Evolutionary conservation across 2,329 filamentous ascomycete genomes (phyloP).

Genomic region (Alternaria sp.): DNA sequence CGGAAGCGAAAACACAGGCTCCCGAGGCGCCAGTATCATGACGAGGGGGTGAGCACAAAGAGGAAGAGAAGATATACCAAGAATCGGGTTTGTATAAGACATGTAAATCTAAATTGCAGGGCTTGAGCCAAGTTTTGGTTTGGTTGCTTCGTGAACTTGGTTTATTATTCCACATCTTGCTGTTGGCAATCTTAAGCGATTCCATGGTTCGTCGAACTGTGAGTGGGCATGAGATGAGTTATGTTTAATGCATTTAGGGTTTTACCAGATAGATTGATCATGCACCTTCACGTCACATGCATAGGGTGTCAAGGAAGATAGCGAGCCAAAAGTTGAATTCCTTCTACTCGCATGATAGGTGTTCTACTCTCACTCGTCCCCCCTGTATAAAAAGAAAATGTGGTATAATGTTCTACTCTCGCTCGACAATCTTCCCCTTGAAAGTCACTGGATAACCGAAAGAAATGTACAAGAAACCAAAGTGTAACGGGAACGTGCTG

Average conservation of each 20-base stretch:
- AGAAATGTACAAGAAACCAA: constrained; percentile 27
- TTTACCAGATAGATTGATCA: not conserved
- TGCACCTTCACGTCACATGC: not conserved
- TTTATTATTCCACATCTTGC: not conserved
- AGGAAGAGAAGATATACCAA: not conserved
- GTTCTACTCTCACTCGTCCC: constrained; percentile 30
- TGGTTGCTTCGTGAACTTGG: not conserved
- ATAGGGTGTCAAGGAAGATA: not conserved
- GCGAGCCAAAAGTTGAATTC: not conserved
- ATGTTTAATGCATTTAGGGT: not conserved
- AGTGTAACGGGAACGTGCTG: constrained; percentile 14
- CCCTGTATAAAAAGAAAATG: constrained; percentile 15
- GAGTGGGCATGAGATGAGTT: not conserved
- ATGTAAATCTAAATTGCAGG: not conserved
- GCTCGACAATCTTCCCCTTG: constrained; percentile 21
- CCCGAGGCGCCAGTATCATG: constrained; percentile 32
- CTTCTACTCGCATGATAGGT: constrained; percentile 1
- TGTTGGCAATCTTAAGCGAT: not conserved
- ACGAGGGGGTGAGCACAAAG: constrained; percentile 6
- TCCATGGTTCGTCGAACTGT: not conserved
- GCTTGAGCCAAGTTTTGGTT: not conserved
- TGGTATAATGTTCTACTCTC: constrained; percentile 45
- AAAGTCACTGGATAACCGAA: constrained; percentile 20
- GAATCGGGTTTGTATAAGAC: constrained; percentile 2
- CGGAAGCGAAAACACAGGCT: constrained; percentile 25